Conservation (phyloP, 2,329 filamentous ascomycete genomes). For the Exophiala sideris region DNA sequence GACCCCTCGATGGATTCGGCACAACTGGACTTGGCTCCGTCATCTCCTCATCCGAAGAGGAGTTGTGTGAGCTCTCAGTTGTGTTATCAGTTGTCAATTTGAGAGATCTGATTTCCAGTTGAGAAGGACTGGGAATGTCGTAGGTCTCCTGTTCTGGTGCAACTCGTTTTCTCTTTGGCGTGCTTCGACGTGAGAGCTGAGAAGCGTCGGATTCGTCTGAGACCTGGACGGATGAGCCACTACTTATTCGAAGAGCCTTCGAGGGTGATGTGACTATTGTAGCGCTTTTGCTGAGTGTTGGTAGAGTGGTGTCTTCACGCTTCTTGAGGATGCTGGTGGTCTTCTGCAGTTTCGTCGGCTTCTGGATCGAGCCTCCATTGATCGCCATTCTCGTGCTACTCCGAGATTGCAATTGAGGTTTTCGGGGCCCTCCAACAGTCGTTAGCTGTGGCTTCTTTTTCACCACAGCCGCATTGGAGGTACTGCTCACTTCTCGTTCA, state of each 20-base stretch:
- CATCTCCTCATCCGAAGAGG: constrained; percentile 18
- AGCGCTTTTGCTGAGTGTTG: not conserved
- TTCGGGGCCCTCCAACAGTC: not conserved
- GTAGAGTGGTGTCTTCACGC: not conserved
- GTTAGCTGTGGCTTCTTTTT: not conserved
- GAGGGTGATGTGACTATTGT: not conserved
- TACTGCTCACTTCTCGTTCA: not conserved
- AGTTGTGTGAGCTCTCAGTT: constrained; percentile 2
- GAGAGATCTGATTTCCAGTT: constrained; percentile 22
- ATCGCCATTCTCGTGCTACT: too few relatives aligned
- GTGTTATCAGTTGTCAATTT: constrained; percentile 20
- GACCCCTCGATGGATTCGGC: constrained; percentile 1
- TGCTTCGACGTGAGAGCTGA: constrained; percentile 11
- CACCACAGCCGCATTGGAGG: not conserved
- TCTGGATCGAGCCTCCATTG: too few relatives aligned
- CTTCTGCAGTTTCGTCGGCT: too few relatives aligned
- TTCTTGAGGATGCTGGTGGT: too few relatives aligned
- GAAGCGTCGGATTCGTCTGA: constrained; percentile 15
- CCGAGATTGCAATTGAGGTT: too few relatives aligned
- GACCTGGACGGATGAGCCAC: constrained; percentile 8
- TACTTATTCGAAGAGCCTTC: constrained; percentile 6
- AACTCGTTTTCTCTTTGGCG: constrained; percentile 24
- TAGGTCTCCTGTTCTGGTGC: constrained; percentile 2
- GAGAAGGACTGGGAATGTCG: constrained; percentile 20
- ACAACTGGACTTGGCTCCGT: not conserved